Evolutionary conservation across 1,284 basidiomycete species (phyloP).

Genomic region (Caloboletus inedulis): DNA sequence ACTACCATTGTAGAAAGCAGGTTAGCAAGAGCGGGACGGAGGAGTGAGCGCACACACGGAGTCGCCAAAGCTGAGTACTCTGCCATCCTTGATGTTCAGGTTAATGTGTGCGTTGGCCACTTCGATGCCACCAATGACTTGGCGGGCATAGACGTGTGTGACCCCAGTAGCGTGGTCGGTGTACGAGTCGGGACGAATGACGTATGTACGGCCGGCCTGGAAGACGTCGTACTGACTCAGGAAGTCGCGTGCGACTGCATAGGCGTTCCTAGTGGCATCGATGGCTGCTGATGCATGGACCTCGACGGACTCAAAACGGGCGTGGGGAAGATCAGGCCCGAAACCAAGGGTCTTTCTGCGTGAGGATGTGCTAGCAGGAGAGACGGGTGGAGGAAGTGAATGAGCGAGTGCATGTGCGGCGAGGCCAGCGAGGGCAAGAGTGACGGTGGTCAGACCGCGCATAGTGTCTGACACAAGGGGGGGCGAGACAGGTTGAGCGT

Average conservation of each 20-base stretch:
- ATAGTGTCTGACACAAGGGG: conserved; percentile 18
- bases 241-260: conserved; percentile 60
- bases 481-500: not conserved
- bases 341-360: conserved; percentile 77
- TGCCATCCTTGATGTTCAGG: conserved; percentile 81
- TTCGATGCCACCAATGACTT: conserved; percentile 79
- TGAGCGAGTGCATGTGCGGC: conserved; percentile 34
- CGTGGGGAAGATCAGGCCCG: conserved; percentile 72
- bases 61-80: conserved; percentile 77
- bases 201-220: conserved; percentile 44
- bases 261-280: conserved; percentile 43
- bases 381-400: conserved; percentile 13
- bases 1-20: conserved; percentile 40
- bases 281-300: conserved; percentile 35
- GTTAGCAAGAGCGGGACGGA: conserved; percentile 18
- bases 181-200: conserved; percentile 78
- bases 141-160: conserved; percentile 80
- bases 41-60: conserved; percentile 51
- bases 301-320: conserved; percentile 55
- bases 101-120: conserved; percentile 89
- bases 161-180: conserved; percentile 81
- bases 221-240: conserved; percentile 36
- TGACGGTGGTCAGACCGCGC: conserved; percentile 34
- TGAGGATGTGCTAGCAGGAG: not conserved
- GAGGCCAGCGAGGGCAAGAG: conserved; percentile 38